A percentile compares a stretch with the other conserved stretches of the same genome.
Evolutionary conservation across 75 land plant genomes (phyloP).

Genomic region (Pseudotsuga menziesii): DNA sequence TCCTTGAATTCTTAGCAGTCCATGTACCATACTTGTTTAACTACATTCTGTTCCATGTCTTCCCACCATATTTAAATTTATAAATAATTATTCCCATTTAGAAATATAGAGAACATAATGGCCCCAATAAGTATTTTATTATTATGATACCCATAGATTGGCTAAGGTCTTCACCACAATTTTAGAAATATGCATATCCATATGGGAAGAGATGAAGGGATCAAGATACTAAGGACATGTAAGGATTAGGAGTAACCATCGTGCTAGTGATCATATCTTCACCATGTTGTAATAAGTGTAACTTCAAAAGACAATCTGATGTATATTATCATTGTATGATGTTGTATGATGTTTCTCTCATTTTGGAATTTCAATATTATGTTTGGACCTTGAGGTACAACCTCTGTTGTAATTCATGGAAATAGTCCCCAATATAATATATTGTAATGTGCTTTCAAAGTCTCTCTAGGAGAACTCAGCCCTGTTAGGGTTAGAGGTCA

Average conservation of each 20-base stretch:
- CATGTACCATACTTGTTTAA: not conserved
- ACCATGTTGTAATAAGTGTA: no score
- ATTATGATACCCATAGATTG: not conserved
- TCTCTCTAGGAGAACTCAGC: no score
- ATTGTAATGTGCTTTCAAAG: no score
- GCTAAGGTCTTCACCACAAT: not conserved
- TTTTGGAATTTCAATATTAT: no score
- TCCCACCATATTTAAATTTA: not conserved
- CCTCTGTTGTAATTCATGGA: no score
- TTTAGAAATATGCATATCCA: not conserved
- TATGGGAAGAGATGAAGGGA: not conserved
- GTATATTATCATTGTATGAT: no score
- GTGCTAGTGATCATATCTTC: not conserved
- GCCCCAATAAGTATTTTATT: not conserved
- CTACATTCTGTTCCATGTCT: not conserved
- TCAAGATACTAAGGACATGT: not conserved
- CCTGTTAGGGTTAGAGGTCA: no score
- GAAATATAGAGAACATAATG: no score
- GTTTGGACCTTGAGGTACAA: no score
- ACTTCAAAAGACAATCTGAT: no score
- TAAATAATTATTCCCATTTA: not conserved
- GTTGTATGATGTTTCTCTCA: no score
- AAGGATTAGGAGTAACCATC: not conserved
- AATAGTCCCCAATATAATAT: no score
- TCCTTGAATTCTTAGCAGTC: not conserved